These are phyloP conservation scores for Phytophthora colocasiae DNA, from an alignment of 352 stramenopile species.

Conservation along the genomic window DNA sequence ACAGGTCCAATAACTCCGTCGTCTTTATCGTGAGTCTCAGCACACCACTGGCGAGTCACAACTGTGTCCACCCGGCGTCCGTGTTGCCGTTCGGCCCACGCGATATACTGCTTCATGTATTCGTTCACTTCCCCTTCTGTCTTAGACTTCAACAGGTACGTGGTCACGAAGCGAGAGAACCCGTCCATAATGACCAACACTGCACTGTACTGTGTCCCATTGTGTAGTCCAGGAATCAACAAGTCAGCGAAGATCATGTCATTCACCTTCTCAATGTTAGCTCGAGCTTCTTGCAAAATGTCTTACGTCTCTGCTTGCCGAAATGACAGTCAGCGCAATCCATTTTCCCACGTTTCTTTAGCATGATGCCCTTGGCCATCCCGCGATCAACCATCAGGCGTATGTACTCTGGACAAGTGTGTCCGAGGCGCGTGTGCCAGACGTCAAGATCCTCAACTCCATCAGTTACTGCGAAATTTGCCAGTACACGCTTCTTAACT, in stretches of 20 bases:
- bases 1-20: background rate
- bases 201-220: too few relatives aligned
- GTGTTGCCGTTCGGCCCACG: too few relatives aligned
- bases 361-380: slow-evolving; percentile 24
- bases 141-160: too few relatives aligned
- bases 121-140: too few relatives aligned
- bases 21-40: background rate
- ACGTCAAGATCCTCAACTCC: slow-evolving; percentile 6
- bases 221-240: too few relatives aligned
- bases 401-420: slow-evolving; percentile 18
- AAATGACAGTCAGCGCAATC: slow-evolving; percentile 20
- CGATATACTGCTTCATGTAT: too few relatives aligned
- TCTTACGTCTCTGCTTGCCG: slow-evolving; percentile 18
- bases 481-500: slow-evolving; percentile 10
- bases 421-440: slow-evolving; percentile 10
- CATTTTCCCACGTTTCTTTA: slow-evolving; percentile 12
- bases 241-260: too few relatives aligned
- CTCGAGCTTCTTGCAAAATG: background rate
- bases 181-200: too few relatives aligned
- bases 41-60: too few relatives aligned
- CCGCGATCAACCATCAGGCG: slow-evolving; percentile 16
- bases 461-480: slow-evolving; percentile 15
- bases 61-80: too few relatives aligned
- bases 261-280: too few relatives aligned
- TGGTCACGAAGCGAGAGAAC: too few relatives aligned